Conservation (phyloP, 2,329 filamentous ascomycete genomes). For the Zymoseptoria passerinii region DNA sequence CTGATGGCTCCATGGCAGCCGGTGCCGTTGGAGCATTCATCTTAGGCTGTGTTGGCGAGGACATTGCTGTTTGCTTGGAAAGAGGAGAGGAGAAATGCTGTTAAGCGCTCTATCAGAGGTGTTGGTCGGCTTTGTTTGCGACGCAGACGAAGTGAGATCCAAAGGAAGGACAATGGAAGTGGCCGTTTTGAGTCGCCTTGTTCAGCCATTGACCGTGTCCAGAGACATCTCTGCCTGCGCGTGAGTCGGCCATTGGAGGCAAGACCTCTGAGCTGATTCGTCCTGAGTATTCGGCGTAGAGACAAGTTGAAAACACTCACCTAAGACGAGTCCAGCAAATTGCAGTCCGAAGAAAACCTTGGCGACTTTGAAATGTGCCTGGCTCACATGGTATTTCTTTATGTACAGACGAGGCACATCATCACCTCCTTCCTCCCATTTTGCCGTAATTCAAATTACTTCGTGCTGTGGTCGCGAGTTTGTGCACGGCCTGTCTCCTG, state of each 20-base stretch:
- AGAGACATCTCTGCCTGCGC: background rate
- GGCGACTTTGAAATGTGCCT: background rate
- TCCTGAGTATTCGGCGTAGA: background rate
- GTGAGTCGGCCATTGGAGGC: background rate
- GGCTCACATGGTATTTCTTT: background rate
- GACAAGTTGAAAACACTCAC: background rate
- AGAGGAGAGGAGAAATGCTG: background rate
- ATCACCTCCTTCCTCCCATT: slow-evolving; percentile 4
- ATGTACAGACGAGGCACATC: background rate
- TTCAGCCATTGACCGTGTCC: background rate
- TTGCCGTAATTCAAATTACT: slow-evolving; percentile 51
- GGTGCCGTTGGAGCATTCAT: background rate
- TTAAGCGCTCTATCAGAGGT: background rate
- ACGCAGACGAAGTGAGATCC: background rate
- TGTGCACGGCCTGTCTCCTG: slow-evolving; percentile 67
- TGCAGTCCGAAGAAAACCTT: background rate
- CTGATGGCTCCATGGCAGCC: background rate
- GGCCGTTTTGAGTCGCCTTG: background rate
- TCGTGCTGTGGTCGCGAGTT: slow-evolving; percentile 67
- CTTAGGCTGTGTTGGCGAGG: background rate
- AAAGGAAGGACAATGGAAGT: background rate
- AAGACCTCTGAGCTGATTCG: background rate
- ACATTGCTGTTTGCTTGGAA: background rate
- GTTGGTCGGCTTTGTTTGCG: background rate
- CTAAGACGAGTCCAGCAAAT: background rate